Conservation (phyloP, 352 stramenopile species). For the Globisporangium alternatum region DNA sequence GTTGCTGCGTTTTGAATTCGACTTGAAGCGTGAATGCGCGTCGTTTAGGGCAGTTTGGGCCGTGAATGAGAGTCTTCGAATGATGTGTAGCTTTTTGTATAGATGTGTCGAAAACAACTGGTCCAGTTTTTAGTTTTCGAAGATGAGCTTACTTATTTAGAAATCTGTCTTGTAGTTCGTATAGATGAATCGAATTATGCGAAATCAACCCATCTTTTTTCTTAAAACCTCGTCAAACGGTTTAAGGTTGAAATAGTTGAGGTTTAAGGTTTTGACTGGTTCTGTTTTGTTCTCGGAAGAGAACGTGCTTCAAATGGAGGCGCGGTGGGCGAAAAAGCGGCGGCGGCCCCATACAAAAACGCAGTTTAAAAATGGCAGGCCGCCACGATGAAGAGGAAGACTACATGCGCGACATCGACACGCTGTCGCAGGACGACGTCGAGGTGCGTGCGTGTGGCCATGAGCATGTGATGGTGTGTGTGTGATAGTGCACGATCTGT, state of each 20-base stretch:
- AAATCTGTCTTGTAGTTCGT: neutral
- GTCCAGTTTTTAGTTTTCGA: too few relatives aligned
- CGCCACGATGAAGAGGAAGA: slow-evolving; percentile 65
- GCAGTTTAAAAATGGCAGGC: slow-evolving; percentile 36
- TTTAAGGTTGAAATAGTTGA: too few relatives aligned
- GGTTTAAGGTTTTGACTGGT: too few relatives aligned
- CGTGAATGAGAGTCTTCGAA: neutral
- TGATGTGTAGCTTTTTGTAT: neutral
- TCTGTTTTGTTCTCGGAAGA: neutral
- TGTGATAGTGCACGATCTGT: neutral
- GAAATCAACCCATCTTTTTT: neutral
- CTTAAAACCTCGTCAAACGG: neutral
- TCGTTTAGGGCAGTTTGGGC: neutral
- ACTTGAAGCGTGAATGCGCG: too few relatives aligned
- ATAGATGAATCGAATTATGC: neutral
- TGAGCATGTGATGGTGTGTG: neutral
- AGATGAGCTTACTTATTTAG: neutral
- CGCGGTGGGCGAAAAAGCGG: neutral
- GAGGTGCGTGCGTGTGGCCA: slow-evolving; percentile 36
- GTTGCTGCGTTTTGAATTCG: too few relatives aligned
- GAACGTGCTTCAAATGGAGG: neutral
- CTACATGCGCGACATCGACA: slow-evolving; percentile 56
- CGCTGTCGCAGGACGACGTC: slow-evolving; percentile 34
- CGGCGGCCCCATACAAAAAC: slow-evolving; percentile 12
- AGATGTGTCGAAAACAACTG: neutral